Percentiles rank a stretch among this genome's conserved stretches.
Evolutionary conservation across 1,139 yeast species (phyloP).

Genomic region (Magnusiomyces tetraspermus): DNA sequence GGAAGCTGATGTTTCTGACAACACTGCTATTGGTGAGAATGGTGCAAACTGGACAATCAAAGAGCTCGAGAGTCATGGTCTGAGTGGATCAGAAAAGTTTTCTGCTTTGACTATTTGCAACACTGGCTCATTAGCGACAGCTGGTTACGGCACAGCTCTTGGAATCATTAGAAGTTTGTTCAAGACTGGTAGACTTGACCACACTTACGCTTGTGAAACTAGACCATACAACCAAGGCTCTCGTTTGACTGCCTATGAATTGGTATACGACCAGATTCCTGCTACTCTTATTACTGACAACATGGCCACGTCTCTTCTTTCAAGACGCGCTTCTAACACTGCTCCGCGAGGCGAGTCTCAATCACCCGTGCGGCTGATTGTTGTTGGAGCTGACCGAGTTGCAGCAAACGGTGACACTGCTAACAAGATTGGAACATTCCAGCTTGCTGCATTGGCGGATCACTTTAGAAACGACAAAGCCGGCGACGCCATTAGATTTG

Average conservation of each 20-base stretch:
- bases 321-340: constrained; percentile 14
- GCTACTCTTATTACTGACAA: constrained; percentile 84
- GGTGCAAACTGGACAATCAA: constrained; percentile 59
- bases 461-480: constrained; percentile 17
- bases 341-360: constrained; percentile 16
- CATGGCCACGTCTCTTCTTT: constrained; percentile 73
- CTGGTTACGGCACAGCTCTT: constrained; percentile 95
- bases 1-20: constrained; percentile 68
- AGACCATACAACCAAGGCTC: constrained; percentile 97
- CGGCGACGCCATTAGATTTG: constrained; percentile 52
- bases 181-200: constrained; percentile 40
- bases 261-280: constrained; percentile 77
- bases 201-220: constrained; percentile 84
- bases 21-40: constrained; percentile 64
- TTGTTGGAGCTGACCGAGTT: constrained; percentile 97
- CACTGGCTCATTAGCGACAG: constrained; percentile 74
- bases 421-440: constrained; percentile 94
- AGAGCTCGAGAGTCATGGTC: constrained; percentile 8
- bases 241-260: constrained; percentile 81
- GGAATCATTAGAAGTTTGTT: constrained; percentile 75
- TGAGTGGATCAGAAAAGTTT: constrained; percentile 34
- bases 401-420: constrained; percentile 88
- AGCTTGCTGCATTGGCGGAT: constrained; percentile 61
- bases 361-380: constrained; percentile 66
- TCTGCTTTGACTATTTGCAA: constrained; percentile 69